Percentiles rank a stretch among this genome's conserved stretches.
Evolutionary conservation across 352 stramenopile genomes (phyloP).

Genomic region (Pythium brachiatum): DNA sequence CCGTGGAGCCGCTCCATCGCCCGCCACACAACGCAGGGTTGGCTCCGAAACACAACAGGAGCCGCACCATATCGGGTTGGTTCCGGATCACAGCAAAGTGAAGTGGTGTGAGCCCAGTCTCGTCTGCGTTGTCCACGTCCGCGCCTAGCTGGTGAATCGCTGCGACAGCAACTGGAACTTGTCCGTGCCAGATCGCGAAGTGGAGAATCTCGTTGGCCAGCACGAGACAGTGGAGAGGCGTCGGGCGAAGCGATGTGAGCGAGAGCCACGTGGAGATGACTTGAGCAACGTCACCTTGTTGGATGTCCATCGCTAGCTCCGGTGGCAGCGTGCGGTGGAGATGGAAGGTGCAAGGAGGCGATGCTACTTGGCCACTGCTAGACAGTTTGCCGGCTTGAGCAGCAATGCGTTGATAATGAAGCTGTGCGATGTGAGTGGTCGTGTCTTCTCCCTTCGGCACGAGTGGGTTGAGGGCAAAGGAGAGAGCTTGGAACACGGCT

Average conservation of each 20-base stretch:
- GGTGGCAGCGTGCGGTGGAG: conserved; percentile 65
- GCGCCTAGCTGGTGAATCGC: conserved; percentile 61
- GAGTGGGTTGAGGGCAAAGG: conserved; percentile 47
- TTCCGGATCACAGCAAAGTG: conserved; percentile 81
- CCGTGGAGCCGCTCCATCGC: conserved; percentile 29
- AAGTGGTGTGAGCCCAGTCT: conserved; percentile 63
- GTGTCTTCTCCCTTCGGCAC: conserved; percentile 49
- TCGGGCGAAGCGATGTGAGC: conserved; percentile 32
- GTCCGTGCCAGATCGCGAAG: conserved; percentile 70
- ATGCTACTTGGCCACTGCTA: conserved; percentile 23
- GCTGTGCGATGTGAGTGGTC: conserved; percentile 46
- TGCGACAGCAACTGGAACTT: conserved; percentile 51
- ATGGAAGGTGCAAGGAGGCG: conserved; percentile 43
- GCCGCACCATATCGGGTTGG: conserved; percentile 66
- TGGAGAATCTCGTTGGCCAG: conserved; percentile 82
- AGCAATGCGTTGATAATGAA: conserved; percentile 37
- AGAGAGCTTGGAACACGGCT: conserved; percentile 57
- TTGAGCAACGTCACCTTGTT: conserved; percentile 31
- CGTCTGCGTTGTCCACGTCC: conserved; percentile 70
- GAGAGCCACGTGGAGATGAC: conserved; percentile 47
- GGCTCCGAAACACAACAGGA: conserved; percentile 59
- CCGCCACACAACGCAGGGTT: conserved; percentile 32
- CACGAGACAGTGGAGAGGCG: conserved; percentile 27
- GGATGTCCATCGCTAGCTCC: conserved; percentile 42
- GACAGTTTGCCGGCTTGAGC: conserved; percentile 12